Evolutionary conservation across 495 filamentous ascomycete genomes (phyloP).

Genomic region (Tetracladium setigerum): DNA sequence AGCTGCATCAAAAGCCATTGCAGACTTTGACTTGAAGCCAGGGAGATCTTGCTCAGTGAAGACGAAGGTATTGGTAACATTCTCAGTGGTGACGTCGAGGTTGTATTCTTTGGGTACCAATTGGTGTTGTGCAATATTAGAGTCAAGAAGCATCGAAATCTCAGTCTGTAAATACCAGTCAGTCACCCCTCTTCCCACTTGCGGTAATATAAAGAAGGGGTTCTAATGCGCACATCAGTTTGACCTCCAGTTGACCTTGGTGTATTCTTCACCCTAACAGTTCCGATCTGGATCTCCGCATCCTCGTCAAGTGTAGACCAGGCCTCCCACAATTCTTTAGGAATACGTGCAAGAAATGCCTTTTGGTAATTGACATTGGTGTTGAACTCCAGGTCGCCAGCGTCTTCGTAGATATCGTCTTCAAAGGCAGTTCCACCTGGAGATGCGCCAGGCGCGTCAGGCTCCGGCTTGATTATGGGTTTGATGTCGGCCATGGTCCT

Average conservation of each 20-base stretch:
- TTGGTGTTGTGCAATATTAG: slow-evolving; percentile 49
- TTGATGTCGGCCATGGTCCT: slow-evolving; percentile 32
- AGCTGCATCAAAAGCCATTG: slow-evolving; percentile 37
- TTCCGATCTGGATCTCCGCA: slow-evolving; percentile 62
- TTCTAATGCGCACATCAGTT: slow-evolving; percentile 27
- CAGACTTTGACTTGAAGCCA: slow-evolving; percentile 58
- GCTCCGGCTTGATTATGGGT: slow-evolving; percentile 62
- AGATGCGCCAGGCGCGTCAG: slow-evolving; percentile 48
- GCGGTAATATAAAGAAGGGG: background rate
- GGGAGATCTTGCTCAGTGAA: slow-evolving; percentile 90
- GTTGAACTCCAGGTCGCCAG: slow-evolving; percentile 74
- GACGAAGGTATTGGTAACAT: slow-evolving; percentile 71
- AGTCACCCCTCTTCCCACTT: background rate
- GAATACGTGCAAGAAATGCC: slow-evolving; percentile 70
- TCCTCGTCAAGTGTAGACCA: slow-evolving; percentile 45
- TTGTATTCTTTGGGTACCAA: slow-evolving; percentile 77
- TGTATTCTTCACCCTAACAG: slow-evolving; percentile 54
- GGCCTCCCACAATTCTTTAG: slow-evolving; percentile 70
- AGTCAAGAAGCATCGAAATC: slow-evolving; percentile 44
- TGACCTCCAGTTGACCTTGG: slow-evolving; percentile 40
- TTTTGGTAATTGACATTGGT: slow-evolving; percentile 30
- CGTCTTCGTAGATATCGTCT: slow-evolving; percentile 80
- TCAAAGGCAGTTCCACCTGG: slow-evolving; percentile 54
- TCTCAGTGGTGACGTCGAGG: slow-evolving; percentile 54
- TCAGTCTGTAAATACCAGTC: slow-evolving; percentile 15